Base-by-base conservation (phyloP, 768 basidiomycete species). In the Tulasnella sp. region DNA sequence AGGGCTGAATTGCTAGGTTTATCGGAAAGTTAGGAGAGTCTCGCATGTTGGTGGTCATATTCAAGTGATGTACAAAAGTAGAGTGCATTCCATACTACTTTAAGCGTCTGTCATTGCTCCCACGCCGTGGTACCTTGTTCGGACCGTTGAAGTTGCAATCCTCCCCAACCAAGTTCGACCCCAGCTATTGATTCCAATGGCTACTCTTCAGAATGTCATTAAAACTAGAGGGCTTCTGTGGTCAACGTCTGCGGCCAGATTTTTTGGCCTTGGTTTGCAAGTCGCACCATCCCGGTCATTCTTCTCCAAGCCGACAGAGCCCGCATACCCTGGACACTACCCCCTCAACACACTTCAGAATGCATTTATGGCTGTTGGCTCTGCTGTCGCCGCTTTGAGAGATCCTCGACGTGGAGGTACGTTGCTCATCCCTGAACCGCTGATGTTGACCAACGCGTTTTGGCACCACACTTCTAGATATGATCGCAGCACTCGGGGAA, bases 401-500 rank as follows among this genome's bases (percentile, higher is more conserved):
- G 81, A 96, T 69, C 91, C 94, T 24, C 77, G 81, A 29, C 77
- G 95, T 68, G 91, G 84, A 64, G 95, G 94, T 91, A 67, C 69
- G 85, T 70, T 21, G 4, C 41, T 8, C 15, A n/a, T 13, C 19
- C 23, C 34, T 27, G n/a, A 26, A 24, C 21, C 13, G 15, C 34
- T 19, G 27, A 17, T 10, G 45, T 21, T 26, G 30, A 51, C 34
- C 26, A 10, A 24, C 11, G 7, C 27, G 10, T 38, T 5, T 30
- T 19, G 21, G 29, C 54, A 17, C 48, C 34, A 48, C 27, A 3
- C 21, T 30, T 21, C 3, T 63, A 97, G 94, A 99, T 70, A 91
- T 99, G 85, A 80, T 98, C 43, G 94, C 96, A 10, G 87, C 90
- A 3, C 78, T 97, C 8, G 91, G 90, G 23, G 96, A 97, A 72